These are phyloP conservation scores for Phascolomyces articulosus DNA, from an alignment of 371 early-diverging fungal genomes.

Conservation along the genomic window DNA sequence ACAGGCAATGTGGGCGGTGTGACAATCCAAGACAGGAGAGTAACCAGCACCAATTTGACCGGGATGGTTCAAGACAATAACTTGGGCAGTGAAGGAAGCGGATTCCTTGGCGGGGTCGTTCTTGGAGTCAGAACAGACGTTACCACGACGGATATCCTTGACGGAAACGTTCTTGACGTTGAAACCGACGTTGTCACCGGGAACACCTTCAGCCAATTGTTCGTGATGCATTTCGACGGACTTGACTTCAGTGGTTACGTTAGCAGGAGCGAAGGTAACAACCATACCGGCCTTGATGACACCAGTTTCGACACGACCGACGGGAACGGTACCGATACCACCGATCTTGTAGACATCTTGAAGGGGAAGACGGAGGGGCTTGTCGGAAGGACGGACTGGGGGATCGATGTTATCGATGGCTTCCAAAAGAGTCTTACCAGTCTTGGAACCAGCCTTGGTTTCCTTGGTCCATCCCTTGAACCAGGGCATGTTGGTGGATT, in stretches of 20 bases:
- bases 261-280: constrained; percentile 89
- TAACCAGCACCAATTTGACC: constrained; percentile 90
- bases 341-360: constrained; percentile 97
- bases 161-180: constrained; percentile 98
- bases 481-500: constrained; percentile 94
- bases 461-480: constrained; percentile 96
- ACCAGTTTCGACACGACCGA: constrained; percentile 97
- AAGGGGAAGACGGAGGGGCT: constrained; percentile 97
- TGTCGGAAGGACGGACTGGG: constrained; percentile 89
- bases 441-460: constrained; percentile 74
- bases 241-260: constrained; percentile 94
- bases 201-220: constrained; percentile 86
- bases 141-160: constrained; percentile 97
- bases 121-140: constrained; percentile 96
- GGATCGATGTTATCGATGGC: constrained; percentile 95
- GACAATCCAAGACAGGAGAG: constrained; percentile 95
- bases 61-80: constrained; percentile 96
- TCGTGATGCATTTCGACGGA: constrained; percentile 99
- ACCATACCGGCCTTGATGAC: constrained; percentile 91
- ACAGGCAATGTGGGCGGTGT: constrained; percentile 97
- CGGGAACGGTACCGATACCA: constrained; percentile 96
- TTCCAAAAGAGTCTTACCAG: constrained; percentile 92
- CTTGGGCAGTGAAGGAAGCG: constrained; percentile 91
- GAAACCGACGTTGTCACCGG: constrained; percentile 99
- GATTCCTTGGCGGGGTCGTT: constrained; percentile 96